These are phyloP conservation scores for Ceratocystis variospora DNA, from an alignment of 2,329 filamentous ascomycete species.

Conservation along the genomic window DNA sequence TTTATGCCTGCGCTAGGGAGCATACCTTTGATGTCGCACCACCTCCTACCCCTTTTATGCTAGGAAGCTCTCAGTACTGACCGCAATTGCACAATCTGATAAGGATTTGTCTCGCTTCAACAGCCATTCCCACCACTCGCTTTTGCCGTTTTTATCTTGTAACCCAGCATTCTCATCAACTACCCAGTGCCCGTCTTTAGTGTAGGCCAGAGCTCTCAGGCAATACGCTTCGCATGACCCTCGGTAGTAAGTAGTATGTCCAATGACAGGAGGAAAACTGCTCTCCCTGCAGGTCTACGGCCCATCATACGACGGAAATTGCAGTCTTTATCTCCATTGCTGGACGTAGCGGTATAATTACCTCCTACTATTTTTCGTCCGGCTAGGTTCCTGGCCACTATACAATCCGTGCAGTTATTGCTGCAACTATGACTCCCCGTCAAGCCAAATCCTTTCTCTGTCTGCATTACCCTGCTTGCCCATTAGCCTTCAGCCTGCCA, in stretches of 20 bases:
- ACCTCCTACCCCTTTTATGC: not conserved
- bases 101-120: not conserved
- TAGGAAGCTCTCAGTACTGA: not conserved
- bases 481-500: not conserved
- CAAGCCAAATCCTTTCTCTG: not conserved
- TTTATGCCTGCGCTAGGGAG: not conserved
- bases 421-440: not conserved
- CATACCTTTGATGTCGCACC: not conserved
- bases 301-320: not conserved
- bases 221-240: not conserved
- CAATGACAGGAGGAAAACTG: not conserved
- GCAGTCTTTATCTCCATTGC: too few species aligned
- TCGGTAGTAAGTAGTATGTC: too few species aligned
- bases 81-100: conserved; percentile 4
- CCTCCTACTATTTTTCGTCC: too few species aligned
- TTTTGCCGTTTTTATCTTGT: not conserved
- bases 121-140: too few species aligned
- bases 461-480: not conserved
- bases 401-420: not conserved
- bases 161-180: not conserved
- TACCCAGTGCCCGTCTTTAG: not conserved
- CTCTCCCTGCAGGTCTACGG: not conserved
- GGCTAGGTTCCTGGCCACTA: not conserved
- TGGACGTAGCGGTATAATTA: too few species aligned
- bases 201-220: not conserved